Conservation (phyloP, 176 grass and related monocot genomes). For the Microstegium vimineum region DNA sequence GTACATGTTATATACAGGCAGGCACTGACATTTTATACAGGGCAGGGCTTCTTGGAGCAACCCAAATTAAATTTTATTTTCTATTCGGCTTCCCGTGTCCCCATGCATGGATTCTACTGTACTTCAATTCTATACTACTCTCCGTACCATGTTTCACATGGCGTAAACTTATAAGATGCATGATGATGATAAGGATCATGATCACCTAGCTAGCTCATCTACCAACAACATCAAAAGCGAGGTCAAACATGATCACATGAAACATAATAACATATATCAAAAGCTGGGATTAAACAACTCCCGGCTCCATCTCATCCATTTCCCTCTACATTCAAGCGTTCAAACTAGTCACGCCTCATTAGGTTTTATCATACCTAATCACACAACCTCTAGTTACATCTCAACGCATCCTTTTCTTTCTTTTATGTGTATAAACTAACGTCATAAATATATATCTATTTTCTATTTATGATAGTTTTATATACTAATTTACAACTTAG, state of each 20-base stretch:
- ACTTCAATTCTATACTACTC: conserved; percentile 2
- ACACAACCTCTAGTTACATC: background rate
- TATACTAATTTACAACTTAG: too few species aligned
- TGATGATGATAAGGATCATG: background rate
- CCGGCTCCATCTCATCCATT: conserved; percentile 8
- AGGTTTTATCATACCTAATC: too few species aligned
- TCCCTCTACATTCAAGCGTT: background rate
- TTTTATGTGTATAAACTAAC: too few species aligned
- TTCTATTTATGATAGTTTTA: too few species aligned
- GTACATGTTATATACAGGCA: too few species aligned
- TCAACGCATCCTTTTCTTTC: background rate
- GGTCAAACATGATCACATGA: conserved; percentile 8
- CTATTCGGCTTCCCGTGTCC: background rate
- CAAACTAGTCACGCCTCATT: background rate
- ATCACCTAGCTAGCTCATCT: background rate
- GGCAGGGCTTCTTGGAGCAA: background rate
- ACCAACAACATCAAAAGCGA: background rate
- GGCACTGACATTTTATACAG: conserved; percentile 1
- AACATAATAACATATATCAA: background rate
- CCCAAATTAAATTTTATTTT: conserved; percentile 28
- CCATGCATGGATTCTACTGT: conserved; percentile 15
- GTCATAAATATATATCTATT: background rate
- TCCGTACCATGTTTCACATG: conserved; percentile 35
- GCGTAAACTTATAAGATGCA: background rate
- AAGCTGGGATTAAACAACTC: background rate